Evolutionary conservation across 805 yeast species (phyloP).

Genomic region (Phaffomyces opuntiae): DNA sequence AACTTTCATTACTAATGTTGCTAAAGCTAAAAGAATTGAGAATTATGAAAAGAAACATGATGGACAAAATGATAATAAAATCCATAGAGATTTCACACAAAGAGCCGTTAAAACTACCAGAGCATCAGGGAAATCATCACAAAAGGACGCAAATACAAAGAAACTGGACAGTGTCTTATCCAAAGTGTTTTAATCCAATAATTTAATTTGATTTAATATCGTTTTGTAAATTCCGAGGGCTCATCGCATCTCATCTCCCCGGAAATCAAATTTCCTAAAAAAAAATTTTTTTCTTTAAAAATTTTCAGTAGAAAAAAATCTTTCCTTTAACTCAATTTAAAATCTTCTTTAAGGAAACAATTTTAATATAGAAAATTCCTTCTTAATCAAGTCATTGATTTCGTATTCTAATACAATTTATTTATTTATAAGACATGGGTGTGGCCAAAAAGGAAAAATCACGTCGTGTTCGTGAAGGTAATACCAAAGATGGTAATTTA

Average conservation of each 20-base stretch:
- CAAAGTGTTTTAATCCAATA: slow-evolving; percentile 15
- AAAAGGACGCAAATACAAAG: slow-evolving; percentile 36
- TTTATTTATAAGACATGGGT: slow-evolving; percentile 52
- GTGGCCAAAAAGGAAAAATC: slow-evolving; percentile 85
- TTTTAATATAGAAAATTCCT: slow-evolving; percentile 2
- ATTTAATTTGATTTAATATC: too few relatives aligned
- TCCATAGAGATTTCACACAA: slow-evolving; percentile 64
- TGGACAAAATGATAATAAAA: slow-evolving; percentile 25
- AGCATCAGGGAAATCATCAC: slow-evolving; percentile 48
- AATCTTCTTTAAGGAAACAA: too few relatives aligned
- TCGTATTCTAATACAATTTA: background rate
- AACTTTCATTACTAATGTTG: slow-evolving; percentile 76
- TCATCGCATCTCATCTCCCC: too few relatives aligned
- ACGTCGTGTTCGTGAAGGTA: slow-evolving; percentile 79
- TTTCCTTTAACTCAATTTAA: too few relatives aligned
- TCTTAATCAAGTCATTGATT: background rate
- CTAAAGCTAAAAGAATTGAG: slow-evolving; percentile 71
- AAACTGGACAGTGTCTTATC: slow-evolving; percentile 31
- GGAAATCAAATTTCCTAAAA: background rate
- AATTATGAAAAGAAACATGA: slow-evolving; percentile 33
- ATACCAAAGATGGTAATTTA: slow-evolving; percentile 80
- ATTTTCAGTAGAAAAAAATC: too few relatives aligned
- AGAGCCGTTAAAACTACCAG: slow-evolving; percentile 59
- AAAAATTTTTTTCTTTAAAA: slow-evolving; percentile 1
- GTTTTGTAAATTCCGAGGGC: too few relatives aligned